These are phyloP conservation scores for Polychytrium aggregatum DNA, from an alignment of 192 early-diverging fungal species.

Conservation along the genomic window DNA sequence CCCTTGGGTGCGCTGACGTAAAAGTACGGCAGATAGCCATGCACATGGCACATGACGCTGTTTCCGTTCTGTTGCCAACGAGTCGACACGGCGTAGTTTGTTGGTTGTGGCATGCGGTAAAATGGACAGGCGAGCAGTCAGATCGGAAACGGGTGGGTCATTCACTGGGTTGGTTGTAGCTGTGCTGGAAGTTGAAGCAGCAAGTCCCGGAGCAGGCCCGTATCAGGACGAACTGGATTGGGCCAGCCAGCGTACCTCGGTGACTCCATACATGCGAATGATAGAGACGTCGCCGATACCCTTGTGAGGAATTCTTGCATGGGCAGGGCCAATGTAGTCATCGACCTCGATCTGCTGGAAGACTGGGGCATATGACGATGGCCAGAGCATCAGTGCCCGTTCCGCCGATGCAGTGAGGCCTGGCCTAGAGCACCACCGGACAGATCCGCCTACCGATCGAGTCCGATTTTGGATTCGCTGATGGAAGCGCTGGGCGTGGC, in stretches of 20 bases:
- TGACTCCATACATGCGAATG: slow-evolving; percentile 77
- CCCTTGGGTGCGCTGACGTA: slow-evolving; percentile 83
- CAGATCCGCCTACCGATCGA: slow-evolving; percentile 13
- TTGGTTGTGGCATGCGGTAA: neutral
- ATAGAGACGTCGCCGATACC: slow-evolving; percentile 33
- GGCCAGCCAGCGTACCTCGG: slow-evolving; percentile 37
- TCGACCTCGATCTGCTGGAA: slow-evolving; percentile 97
- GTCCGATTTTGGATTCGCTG: slow-evolving; percentile 2
- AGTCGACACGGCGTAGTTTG: no score
- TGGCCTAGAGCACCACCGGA: neutral
- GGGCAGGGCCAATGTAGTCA: slow-evolving; percentile 49
- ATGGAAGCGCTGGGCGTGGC: slow-evolving; percentile 3
- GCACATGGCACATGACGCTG: slow-evolving; percentile 81
- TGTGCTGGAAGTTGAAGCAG: neutral
- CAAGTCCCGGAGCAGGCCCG: neutral
- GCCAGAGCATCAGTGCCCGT: neutral
- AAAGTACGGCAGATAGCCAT: slow-evolving; percentile 86
- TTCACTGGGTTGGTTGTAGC: neutral
- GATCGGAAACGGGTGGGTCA: no score
- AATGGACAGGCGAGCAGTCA: neutral
- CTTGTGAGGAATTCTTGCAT: slow-evolving; percentile 1
- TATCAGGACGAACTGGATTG: neutral
- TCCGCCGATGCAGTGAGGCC: neutral
- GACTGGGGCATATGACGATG: slow-evolving; percentile 24
- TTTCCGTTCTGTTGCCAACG: slow-evolving; percentile 53